Base-by-base conservation (phyloP, 2,329 filamentous ascomycete species). In the Aureobasidium lini region DNA sequence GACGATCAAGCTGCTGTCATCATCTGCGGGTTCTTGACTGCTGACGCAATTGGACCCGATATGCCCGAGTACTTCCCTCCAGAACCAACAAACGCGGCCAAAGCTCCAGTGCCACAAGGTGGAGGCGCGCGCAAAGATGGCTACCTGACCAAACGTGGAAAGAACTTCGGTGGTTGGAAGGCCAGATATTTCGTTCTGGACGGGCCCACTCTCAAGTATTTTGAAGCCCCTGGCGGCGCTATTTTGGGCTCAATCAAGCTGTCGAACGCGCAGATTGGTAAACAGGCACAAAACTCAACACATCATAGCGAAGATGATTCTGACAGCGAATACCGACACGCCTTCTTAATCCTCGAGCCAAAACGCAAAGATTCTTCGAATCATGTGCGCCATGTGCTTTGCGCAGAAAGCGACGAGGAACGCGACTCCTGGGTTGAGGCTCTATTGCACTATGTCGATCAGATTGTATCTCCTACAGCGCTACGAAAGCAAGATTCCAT, bases 151-250 rank as follows among this genome's bases (percentile, higher is more conserved):
- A 99, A 99, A 77, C 84, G 89, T 66, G 94, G 94, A 50, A 99
- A 99, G 79, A 97, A 97, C 69, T 99, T 99, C 75, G 94, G 94
- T 54, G 94, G 94, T 50, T 99, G 94, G 94, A 99, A 99, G 74
- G 92, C 91, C 10, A 77, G 86, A 60, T 88, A 84, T 67, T 89
- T 89, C 67, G 79, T 87, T 13, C 76, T 89, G 3, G 83, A 89
- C 66, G 85, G 85, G 9, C 82, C 86, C 5, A 80, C 86, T 60
- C 76, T 99, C 67, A 91, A 88, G 67, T 99, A 99, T 71, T 97
- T 89, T 67, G 94, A 99, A 73, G 84, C 88, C 1, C 91, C 90
- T 3, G 92, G 93, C 50, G 94, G 94, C 46, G 85, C 90, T 15
- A 90, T 96, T 70, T 77, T 97, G 40, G 94, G 94, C 3, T 93